Base-by-base conservation (phyloP, 2,329 filamentous ascomycete species). In the Trichoderma koningii region DNA sequence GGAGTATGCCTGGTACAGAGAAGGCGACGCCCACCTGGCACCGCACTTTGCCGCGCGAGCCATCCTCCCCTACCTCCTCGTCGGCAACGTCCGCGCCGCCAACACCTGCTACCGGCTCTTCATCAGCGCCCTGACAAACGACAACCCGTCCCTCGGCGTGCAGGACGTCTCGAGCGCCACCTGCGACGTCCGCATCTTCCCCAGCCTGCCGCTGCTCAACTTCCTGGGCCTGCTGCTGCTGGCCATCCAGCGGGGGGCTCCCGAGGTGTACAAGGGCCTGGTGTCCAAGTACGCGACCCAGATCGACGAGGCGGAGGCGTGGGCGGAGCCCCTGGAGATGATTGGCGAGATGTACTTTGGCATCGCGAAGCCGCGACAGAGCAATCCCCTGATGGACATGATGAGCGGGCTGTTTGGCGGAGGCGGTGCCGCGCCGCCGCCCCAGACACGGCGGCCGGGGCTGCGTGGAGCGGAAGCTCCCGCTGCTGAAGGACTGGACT, bases 341-440 rank as follows among this genome's bases (percentile, higher is more conserved):
- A 89, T 99, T 71, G 94, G 90, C 55, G 94, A 99, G 80, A 93
- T 97, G 87, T 99, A 98, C 81, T 99, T 99, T 79, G 88, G 88
- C 42, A 96, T 99, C 75, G 86, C 88, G 80, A 89, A 93, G 74
- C 94, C 93, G 53, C 85, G 90, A 72, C 92, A 97, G 80, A 90
- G 89, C 69, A 98, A 98, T 76, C 93, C 93, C 3, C 81, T 99
- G 76, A 87, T 98, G 78, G 95, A 99, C 75, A 98, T 99, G 93
- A 96, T 99, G 91, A 93, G 93, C 55, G 93, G 88, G 68, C 87
- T 99, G 83, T 91, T 99, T 73, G 93, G 93, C 55, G 92, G 92
- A 21, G 89, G 87, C 7, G 85, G 83, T 28, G 82, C 69, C 17
- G 70, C 83, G n/a, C 82, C 73, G 55, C 69, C 73, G 67, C 75